Conservation (phyloP, 2,329 filamentous ascomycete genomes). For the Trichophyton benhamiae region DNA sequence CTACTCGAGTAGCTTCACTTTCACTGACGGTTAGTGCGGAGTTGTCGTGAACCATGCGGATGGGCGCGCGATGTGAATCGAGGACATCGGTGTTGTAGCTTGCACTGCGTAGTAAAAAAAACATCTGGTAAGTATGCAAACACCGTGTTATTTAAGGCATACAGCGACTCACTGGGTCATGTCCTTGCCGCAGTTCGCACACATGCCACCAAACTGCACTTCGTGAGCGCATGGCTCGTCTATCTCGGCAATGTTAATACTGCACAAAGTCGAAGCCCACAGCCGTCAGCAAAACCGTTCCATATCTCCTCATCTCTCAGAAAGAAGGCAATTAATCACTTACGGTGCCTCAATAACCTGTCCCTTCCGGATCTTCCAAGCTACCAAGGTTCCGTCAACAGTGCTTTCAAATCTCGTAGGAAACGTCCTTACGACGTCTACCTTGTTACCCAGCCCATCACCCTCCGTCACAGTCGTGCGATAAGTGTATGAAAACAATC, state of each 20-base stretch:
- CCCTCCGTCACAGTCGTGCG: constrained; percentile 56
- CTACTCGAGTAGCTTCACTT: constrained; percentile 65
- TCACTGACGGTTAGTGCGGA: constrained; percentile 74
- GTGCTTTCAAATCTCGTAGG: constrained; percentile 73
- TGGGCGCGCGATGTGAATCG: constrained; percentile 74
- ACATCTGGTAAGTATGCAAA: neutral
- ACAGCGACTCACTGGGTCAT: constrained; percentile 61
- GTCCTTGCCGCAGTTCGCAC: constrained; percentile 84
- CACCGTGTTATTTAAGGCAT: neutral
- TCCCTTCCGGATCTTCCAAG: constrained; percentile 55
- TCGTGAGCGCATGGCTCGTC: constrained; percentile 87
- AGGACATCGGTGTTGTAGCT: constrained; percentile 69
- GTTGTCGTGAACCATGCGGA: constrained; percentile 92
- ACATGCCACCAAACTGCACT: constrained; percentile 81
- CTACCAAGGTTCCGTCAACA: constrained; percentile 62
- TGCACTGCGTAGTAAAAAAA: constrained; percentile 30
- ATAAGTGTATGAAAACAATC: constrained; percentile 79
- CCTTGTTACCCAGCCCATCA: constrained; percentile 61
- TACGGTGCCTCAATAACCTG: constrained; percentile 34
- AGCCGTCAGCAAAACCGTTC: neutral
- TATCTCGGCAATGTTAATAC: constrained; percentile 55
- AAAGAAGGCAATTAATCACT: constrained; percentile 14
- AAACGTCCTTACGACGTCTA: constrained; percentile 55
- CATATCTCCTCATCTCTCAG: neutral
- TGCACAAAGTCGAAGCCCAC: constrained; percentile 17